These are phyloP conservation scores for Lentinula raphanica DNA, from an alignment of 768 basidiomycete genomes.

Conservation along the genomic window DNA sequence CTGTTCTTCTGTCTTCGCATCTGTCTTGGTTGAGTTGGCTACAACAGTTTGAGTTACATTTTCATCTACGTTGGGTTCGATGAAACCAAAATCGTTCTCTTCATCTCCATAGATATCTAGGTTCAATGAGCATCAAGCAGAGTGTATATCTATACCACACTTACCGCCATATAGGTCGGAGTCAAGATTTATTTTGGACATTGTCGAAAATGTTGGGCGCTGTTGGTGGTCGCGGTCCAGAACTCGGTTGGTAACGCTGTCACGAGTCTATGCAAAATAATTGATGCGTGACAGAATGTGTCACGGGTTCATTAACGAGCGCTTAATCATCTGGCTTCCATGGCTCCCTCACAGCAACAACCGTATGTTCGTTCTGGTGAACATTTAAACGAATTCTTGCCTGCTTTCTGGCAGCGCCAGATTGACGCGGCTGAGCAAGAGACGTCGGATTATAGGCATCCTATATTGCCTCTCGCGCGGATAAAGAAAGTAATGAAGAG, in stretches of 20 bases:
- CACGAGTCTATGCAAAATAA: too few relatives aligned
- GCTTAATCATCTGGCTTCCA: neutral
- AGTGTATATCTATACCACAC: neutral
- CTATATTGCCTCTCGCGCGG: constrained; percentile 85
- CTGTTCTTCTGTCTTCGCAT: neutral
- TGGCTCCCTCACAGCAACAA: constrained; percentile 4
- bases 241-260: neutral
- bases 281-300: neutral
- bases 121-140: neutral
- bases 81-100: constrained; percentile 8
- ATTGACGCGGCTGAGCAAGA: constrained; percentile 84
- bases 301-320: neutral
- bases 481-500: constrained; percentile 99
- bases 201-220: neutral
- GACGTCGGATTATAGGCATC: constrained; percentile 82
- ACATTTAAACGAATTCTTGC: constrained; percentile 80
- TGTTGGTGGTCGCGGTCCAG: neutral
- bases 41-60: neutral
- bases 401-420: constrained; percentile 87
- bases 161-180: constrained; percentile 6
- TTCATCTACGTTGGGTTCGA: neutral
- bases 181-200: constrained; percentile 4
- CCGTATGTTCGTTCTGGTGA: constrained; percentile 83
- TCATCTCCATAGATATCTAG: constrained; percentile 7
- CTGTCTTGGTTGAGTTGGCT: neutral